Evolutionary conservation across 768 basidiomycete species (phyloP).

Genomic region (Kwoniella dendrophila): DNA sequence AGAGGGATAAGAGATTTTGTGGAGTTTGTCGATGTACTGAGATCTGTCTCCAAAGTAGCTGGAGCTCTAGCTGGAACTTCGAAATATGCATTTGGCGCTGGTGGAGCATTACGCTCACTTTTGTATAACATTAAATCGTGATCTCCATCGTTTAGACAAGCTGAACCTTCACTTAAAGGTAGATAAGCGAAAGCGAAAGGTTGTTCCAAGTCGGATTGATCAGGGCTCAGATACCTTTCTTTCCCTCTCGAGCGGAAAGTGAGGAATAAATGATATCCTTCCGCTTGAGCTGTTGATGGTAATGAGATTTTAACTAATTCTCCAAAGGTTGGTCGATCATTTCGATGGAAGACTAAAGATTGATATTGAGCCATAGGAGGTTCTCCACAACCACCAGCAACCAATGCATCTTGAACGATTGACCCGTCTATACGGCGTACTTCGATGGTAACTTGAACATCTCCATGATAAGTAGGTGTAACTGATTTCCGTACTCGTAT

Average conservation of each 20-base stretch:
- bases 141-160: constrained; percentile 85
- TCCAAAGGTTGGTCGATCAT: constrained; percentile 85
- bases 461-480: constrained; percentile 57
- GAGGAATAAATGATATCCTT: constrained; percentile 89
- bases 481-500: constrained; percentile 42
- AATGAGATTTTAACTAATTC: constrained; percentile 88
- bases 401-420: constrained; percentile 68
- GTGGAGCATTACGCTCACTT: constrained; percentile 69
- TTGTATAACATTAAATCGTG: constrained; percentile 82
- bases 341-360: constrained; percentile 87
- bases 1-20: constrained; percentile 58
- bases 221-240: constrained; percentile 51
- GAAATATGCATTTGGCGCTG: constrained; percentile 73
- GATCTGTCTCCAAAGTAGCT: too few relatives aligned
- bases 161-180: constrained; percentile 76
- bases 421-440: constrained; percentile 73
- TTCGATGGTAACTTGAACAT: constrained; percentile 89
- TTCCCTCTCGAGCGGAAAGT: constrained; percentile 72
- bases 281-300: constrained; percentile 61
- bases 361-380: constrained; percentile 75
- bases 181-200: constrained; percentile 93
- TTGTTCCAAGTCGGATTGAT: constrained; percentile 61
- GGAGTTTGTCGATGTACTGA: too few relatives aligned
- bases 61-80: constrained; percentile 64
- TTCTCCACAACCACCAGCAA: constrained; percentile 80